phyloP scores from a whole-genome alignment of 2,329 filamentous ascomycete genomes.

The Claviceps humidiphila region DNA sequence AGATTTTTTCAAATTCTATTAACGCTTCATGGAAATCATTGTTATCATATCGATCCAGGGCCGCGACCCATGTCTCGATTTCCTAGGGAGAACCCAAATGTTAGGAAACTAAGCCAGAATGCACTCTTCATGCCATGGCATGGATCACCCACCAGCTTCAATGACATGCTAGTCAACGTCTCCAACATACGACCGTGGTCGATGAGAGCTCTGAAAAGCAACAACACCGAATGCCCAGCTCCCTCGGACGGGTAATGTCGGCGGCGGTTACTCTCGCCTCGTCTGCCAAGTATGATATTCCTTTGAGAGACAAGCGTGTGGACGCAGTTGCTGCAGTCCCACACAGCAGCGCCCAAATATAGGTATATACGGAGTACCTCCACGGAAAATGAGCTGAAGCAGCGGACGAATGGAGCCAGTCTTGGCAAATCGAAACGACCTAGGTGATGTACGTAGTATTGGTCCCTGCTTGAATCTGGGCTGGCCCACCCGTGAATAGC shows the following conservation, averaged over 20 bases:
- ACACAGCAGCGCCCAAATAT: neutral
- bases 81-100: slow-evolving; percentile 43
- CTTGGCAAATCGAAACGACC: neutral
- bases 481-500: neutral
- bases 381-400: neutral
- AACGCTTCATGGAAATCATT: slow-evolving; percentile 92
- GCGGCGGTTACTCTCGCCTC: neutral
- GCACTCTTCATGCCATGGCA: neutral
- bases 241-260: neutral
- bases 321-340: neutral
- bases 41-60: slow-evolving; percentile 85
- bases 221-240: neutral
- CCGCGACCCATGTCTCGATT: slow-evolving; percentile 97
- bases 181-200: slow-evolving; percentile 1
- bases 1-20: slow-evolving; percentile 69
- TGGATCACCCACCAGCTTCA: slow-evolving; percentile 41
- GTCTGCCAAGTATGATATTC: neutral
- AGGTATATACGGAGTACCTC: neutral
- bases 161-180: slow-evolving; percentile 30
- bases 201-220: neutral
- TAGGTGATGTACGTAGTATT: neutral
- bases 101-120: neutral
- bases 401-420: neutral
- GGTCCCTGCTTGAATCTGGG: neutral
- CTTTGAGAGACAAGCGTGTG: neutral